Conservation (phyloP, 2,329 filamentous ascomycete genomes). For the Magnaporthiopsis poae region DNA sequence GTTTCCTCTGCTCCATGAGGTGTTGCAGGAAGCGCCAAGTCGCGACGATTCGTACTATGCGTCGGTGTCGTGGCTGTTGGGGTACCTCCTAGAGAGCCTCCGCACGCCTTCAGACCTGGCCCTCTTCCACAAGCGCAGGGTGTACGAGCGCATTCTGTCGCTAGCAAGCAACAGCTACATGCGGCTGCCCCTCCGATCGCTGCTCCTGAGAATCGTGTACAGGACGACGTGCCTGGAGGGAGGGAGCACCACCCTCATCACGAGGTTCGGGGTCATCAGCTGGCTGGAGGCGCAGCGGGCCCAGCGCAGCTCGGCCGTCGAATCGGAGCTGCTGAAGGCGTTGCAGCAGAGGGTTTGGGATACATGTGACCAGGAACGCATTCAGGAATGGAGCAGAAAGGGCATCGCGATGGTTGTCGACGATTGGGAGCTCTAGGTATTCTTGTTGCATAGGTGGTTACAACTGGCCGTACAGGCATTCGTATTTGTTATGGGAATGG, state of each 20-base stretch:
- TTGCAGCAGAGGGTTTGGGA: conserved; percentile 51
- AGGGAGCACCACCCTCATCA: conserved; percentile 72
- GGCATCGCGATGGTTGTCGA: conserved; percentile 20
- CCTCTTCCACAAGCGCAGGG: conserved; percentile 49
- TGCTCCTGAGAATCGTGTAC: conserved; percentile 53
- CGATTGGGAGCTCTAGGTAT: not conserved
- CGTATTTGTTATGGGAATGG: not conserved
- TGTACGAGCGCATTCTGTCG: conserved; percentile 67
- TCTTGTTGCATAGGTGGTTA: not conserved
- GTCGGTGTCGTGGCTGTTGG: conserved; percentile 66
- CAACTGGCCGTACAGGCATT: too few relatives aligned
- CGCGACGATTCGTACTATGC: conserved; percentile 63
- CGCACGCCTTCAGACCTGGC: conserved; percentile 49
- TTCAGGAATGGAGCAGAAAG: conserved; percentile 55
- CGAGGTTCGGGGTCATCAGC: conserved; percentile 61
- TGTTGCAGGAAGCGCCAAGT: conserved; percentile 55
- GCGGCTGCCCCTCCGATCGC: conserved; percentile 47
- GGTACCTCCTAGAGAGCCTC: conserved; percentile 60
- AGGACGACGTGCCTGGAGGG: conserved; percentile 57
- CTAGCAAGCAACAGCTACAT: conserved; percentile 60
- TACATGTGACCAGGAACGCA: conserved; percentile 56
- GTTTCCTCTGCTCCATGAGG: conserved; percentile 58
- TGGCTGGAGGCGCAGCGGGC: conserved; percentile 61
- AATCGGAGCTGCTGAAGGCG: conserved; percentile 39
- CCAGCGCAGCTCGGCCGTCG: conserved; percentile 30